phyloP scores from a whole-genome alignment of 2,329 filamentous ascomycete species.

The Fusarium sp. region DNA sequence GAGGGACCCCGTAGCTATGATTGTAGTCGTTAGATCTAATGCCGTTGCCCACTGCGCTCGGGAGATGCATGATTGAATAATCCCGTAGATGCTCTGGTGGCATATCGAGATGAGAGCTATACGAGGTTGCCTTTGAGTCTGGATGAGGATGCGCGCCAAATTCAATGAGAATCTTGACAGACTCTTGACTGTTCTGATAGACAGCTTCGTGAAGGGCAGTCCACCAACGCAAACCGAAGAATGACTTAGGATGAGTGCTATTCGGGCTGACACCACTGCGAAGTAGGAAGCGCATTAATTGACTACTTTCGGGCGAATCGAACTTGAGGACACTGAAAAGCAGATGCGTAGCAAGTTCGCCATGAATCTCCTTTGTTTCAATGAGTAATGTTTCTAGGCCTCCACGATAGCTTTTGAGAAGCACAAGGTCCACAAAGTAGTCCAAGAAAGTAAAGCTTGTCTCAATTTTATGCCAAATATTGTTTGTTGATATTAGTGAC shows the following conservation, averaged over 20 bases:
- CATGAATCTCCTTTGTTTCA: background rate
- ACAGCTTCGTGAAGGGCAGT: background rate
- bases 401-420: background rate
- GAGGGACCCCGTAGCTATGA: fast-evolving
- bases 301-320: fast-evolving
- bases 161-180: background rate
- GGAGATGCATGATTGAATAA: background rate
- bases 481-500: background rate
- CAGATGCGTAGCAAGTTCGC: background rate
- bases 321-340: fast-evolving
- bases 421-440: background rate
- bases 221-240: background rate
- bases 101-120: background rate
- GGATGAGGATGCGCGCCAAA: background rate
- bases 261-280: background rate
- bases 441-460: no score
- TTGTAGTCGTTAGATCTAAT: fast-evolving
- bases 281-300: background rate
- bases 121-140: no score
- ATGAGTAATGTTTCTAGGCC: fast-evolving
- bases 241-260: background rate
- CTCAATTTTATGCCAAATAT: fast-evolving
- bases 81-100: background rate
- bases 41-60: background rate
- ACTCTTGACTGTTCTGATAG: background rate